Conservation (phyloP, 2,329 filamentous ascomycete genomes). For the Trichoderma atroviride region DNA sequence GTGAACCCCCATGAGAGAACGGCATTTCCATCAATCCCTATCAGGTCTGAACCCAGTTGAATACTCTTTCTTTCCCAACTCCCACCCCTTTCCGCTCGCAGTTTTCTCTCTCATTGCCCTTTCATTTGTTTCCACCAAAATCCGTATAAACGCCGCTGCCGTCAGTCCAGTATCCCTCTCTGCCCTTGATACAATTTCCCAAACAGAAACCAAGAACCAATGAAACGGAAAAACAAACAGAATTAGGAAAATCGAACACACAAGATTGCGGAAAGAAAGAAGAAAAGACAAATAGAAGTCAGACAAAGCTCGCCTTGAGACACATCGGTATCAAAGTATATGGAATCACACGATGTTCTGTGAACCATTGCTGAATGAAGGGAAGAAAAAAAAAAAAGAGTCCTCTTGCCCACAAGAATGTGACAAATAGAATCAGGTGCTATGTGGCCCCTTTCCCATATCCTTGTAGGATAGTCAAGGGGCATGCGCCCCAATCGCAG, state of each 20-base stretch:
- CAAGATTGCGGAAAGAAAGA: not conserved
- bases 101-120: not conserved
- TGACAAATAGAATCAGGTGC: not conserved
- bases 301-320: not conserved
- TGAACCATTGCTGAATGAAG: not conserved
- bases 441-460: not conserved
- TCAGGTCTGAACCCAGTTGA: slow-evolving; percentile 21
- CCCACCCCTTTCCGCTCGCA: not conserved
- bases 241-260: not conserved
- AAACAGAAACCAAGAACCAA: slow-evolving; percentile 23
- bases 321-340: not conserved
- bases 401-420: not conserved
- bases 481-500: not conserved
- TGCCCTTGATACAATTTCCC: slow-evolving; percentile 24
- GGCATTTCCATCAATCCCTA: slow-evolving; percentile 12
- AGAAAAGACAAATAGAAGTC: slow-evolving; percentile 7
- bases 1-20: slow-evolving; percentile 19
- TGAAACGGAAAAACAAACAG: slow-evolving; percentile 28
- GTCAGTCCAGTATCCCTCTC: slow-evolving; percentile 31
- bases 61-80: slow-evolving; percentile 11
- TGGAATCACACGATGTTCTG: not conserved
- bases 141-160: slow-evolving; percentile 33
- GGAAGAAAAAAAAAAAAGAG: not conserved
- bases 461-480: not conserved
- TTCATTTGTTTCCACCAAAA: slow-evolving; percentile 16